Percentiles rank a stretch among this genome's conserved stretches.
These are phyloP conservation scores for Penicillium nordicum DNA, from an alignment of 2,329 filamentous ascomycete genomes.

Conservation along the genomic window DNA sequence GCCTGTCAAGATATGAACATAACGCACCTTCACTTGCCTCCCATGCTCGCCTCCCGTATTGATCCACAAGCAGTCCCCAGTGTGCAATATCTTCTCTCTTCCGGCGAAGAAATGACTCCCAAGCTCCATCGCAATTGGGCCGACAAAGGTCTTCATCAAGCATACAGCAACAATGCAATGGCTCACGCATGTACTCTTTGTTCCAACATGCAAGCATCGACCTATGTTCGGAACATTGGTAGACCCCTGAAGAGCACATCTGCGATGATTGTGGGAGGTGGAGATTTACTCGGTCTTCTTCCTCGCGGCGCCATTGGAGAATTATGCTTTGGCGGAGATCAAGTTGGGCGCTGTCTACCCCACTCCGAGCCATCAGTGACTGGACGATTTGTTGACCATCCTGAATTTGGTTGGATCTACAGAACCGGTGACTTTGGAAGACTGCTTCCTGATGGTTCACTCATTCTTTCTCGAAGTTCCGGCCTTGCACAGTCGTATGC, in stretches of 20 bases:
- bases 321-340: slow-evolving; percentile 80
- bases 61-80: slow-evolving; percentile 64
- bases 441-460: slow-evolving; percentile 70
- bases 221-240: slow-evolving; percentile 74
- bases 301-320: slow-evolving; percentile 75
- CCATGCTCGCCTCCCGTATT: slow-evolving; percentile 76
- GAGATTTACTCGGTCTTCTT: slow-evolving; percentile 50
- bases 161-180: slow-evolving; percentile 26
- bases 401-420: slow-evolving; percentile 69
- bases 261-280: slow-evolving; percentile 57
- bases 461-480: slow-evolving; percentile 70
- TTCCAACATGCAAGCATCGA: slow-evolving; percentile 52
- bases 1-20: slow-evolving; percentile 61
- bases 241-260: slow-evolving; percentile 72
- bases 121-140: slow-evolving; percentile 69
- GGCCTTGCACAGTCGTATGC: slow-evolving; percentile 80
- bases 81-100: slow-evolving; percentile 74
- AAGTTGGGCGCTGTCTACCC: slow-evolving; percentile 50
- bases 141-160: slow-evolving; percentile 66
- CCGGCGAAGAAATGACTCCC: slow-evolving; percentile 74
- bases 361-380: slow-evolving; percentile 50
- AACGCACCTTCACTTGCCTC: slow-evolving; percentile 81
- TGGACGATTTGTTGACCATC: slow-evolving; percentile 67
- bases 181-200: slow-evolving; percentile 79
- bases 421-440: slow-evolving; percentile 78